Evolutionary conservation across 1,284 basidiomycete species (phyloP).

Genomic region (Pseudozyma flocculosa): DNA sequence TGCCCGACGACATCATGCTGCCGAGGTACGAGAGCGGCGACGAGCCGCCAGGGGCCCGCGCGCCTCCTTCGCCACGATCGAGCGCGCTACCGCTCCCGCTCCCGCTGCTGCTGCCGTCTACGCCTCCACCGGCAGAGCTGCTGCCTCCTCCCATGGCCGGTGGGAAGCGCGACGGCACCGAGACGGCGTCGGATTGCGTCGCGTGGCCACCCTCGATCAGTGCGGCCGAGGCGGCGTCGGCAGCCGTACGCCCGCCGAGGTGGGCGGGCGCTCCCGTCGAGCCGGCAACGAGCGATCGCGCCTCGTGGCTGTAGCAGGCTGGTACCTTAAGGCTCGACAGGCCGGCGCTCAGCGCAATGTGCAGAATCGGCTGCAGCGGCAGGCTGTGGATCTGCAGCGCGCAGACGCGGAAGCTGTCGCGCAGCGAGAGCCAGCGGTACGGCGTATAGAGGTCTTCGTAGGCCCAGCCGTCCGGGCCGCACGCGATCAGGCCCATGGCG

Average conservation of each 20-base stretch:
- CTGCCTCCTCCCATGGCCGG: constrained; percentile 3
- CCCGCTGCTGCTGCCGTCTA: too few relatives aligned
- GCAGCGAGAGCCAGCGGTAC: constrained; percentile 28
- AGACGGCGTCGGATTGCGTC: background rate
- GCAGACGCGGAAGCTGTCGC: constrained; percentile 28
- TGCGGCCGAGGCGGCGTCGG: constrained; percentile 1
- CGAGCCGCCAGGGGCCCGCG: too few relatives aligned
- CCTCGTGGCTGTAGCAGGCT: constrained; percentile 31
- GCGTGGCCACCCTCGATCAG: background rate
- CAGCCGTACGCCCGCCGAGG: constrained; percentile 10
- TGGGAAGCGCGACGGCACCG: constrained; percentile 4
- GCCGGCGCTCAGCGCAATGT: constrained; percentile 52
- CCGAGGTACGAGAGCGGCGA: background rate
- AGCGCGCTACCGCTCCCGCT: too few relatives aligned
- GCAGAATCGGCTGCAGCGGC: constrained; percentile 41
- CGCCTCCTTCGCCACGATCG: too few relatives aligned
- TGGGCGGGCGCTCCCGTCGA: constrained; percentile 1
- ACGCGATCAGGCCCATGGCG: constrained; percentile 49
- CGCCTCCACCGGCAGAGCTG: too few relatives aligned
- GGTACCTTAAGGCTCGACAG: constrained; percentile 46
- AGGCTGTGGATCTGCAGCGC: constrained; percentile 45
- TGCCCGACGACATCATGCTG: background rate
- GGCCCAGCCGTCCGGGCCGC: constrained; percentile 15
- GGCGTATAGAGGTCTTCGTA: constrained; percentile 46
- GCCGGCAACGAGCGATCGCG: too few relatives aligned